Evolutionary conservation across 2,329 filamentous ascomycete species (phyloP).

Genomic region (Dactylellina drechsleri): DNA sequence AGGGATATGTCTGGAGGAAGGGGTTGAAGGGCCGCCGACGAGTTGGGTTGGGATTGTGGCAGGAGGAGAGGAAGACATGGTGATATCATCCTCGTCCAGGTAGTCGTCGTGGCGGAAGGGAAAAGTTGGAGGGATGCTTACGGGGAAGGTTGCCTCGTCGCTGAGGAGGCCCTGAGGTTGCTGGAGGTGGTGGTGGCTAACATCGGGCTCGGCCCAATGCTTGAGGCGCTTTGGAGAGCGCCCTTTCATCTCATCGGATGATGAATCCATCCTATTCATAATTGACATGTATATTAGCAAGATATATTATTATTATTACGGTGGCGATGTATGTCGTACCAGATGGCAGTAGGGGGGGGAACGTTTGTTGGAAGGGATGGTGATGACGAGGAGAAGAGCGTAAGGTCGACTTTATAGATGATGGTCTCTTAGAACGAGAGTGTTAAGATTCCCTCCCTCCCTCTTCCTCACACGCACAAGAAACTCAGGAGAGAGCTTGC

Average conservation of each 20-base stretch:
- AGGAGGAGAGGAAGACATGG: conserved; percentile 62
- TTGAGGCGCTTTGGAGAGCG: conserved; percentile 47
- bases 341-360: too few species aligned
- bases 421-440: too few species aligned
- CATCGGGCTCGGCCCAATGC: conserved; percentile 35
- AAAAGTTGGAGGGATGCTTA: conserved; percentile 36
- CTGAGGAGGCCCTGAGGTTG: conserved; percentile 63
- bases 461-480: too few species aligned
- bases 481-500: too few species aligned
- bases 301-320: not conserved
- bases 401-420: not conserved
- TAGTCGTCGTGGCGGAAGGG: conserved; percentile 37
- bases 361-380: not conserved
- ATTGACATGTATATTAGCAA: not conserved
- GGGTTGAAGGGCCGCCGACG: conserved; percentile 54
- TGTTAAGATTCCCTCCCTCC: too few species aligned
- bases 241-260: conserved; percentile 15
- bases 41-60: conserved; percentile 65
- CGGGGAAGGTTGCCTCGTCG: conserved; percentile 57
- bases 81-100: conserved; percentile 59
- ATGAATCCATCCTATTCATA: conserved; percentile 28
- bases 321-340: too few species aligned
- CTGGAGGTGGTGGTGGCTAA: too few species aligned
- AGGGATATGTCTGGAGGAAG: conserved; percentile 4
- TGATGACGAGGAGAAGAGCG: not conserved